These are phyloP conservation scores for Cercis canadensis DNA, from an alignment of 306 rosid genomes.

Conservation along the genomic window DNA sequence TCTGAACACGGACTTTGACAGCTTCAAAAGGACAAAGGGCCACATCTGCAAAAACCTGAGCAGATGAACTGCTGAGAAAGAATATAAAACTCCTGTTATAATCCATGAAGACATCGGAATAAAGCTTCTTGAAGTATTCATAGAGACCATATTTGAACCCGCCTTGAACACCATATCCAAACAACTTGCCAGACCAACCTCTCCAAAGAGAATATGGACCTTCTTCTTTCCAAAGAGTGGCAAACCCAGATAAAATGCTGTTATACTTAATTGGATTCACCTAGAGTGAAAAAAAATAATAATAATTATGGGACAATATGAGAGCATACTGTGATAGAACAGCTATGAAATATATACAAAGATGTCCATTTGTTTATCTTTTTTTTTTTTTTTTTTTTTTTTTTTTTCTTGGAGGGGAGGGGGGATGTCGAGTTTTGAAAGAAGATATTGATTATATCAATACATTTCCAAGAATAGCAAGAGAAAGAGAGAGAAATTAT, in stretches of 20 bases:
- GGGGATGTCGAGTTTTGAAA: not conserved
- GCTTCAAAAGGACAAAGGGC: slow-evolving; percentile 79
- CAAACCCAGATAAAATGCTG: slow-evolving; percentile 60
- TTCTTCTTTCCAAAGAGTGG: slow-evolving; percentile 68
- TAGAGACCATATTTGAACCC: slow-evolving; percentile 77
- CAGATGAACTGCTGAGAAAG: slow-evolving; percentile 73
- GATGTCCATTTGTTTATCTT: not conserved
- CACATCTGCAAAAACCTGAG: slow-evolving; percentile 73
- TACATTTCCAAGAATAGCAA: not conserved
- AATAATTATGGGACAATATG: not conserved
- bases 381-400: too few species aligned
- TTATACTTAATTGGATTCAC: slow-evolving; percentile 68
- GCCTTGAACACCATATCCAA: slow-evolving; percentile 78
- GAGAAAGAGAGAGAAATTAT: too few species aligned
- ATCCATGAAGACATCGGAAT: slow-evolving; percentile 53
- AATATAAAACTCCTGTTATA: slow-evolving; percentile 52
- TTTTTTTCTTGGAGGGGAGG: too few species aligned
- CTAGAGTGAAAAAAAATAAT: slow-evolving; percentile 28
- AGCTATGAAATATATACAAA: not conserved
- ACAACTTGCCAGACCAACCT: slow-evolving; percentile 79
- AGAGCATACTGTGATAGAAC: not conserved
- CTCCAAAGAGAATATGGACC: slow-evolving; percentile 80
- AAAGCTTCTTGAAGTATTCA: slow-evolving; percentile 71
- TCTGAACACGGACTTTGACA: slow-evolving; percentile 65
- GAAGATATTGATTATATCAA: not conserved